Evolutionary conservation across 768 basidiomycete genomes (phyloP).

Genomic region (Psilocybe subaeruginosa): DNA sequence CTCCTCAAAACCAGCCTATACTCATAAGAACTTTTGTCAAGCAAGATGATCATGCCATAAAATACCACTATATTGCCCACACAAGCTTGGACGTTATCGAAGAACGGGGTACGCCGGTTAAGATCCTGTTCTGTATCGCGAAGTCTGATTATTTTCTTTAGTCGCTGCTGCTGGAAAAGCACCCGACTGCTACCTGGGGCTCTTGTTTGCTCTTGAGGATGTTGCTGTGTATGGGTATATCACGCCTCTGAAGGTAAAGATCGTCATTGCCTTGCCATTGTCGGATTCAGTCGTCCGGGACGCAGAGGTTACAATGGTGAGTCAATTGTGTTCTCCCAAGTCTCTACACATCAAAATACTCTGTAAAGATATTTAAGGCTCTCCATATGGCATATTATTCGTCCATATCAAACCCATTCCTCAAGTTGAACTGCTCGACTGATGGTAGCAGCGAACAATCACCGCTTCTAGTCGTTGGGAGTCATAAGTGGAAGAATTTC

Average conservation of each 20-base stretch:
- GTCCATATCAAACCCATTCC: constrained; percentile 85
- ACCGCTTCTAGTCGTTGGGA: constrained; percentile 61
- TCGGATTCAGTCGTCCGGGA: constrained; percentile 84
- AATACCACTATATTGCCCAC: constrained; percentile 92
- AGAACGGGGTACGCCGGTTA: constrained; percentile 71
- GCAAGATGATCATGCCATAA: constrained; percentile 58
- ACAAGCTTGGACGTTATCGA: constrained; percentile 91
- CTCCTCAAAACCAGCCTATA: constrained; percentile 81
- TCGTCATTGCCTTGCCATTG: constrained; percentile 78
- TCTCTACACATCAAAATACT: not conserved
- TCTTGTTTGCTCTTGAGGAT: constrained; percentile 91
- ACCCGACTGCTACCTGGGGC: constrained; percentile 80
- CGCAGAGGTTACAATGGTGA: constrained; percentile 73
- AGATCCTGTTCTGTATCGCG: constrained; percentile 4
- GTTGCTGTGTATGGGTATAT: constrained; percentile 92
- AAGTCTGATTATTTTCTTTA: constrained; percentile 17
- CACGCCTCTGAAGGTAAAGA: constrained; percentile 86
- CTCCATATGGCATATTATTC: constrained; percentile 87
- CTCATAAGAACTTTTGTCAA: constrained; percentile 74
- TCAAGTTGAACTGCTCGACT: constrained; percentile 58
- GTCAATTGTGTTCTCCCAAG: constrained; percentile 21
- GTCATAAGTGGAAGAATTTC: constrained; percentile 71
- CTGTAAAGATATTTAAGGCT: constrained; percentile 78
- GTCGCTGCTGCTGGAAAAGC: constrained; percentile 59
- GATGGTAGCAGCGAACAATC: constrained; percentile 55